Evolutionary conservation across 208 protist genomes (phyloP), one percentile per base, ranked within the genome.

Genomic region (Crithidia sp.): DNA sequence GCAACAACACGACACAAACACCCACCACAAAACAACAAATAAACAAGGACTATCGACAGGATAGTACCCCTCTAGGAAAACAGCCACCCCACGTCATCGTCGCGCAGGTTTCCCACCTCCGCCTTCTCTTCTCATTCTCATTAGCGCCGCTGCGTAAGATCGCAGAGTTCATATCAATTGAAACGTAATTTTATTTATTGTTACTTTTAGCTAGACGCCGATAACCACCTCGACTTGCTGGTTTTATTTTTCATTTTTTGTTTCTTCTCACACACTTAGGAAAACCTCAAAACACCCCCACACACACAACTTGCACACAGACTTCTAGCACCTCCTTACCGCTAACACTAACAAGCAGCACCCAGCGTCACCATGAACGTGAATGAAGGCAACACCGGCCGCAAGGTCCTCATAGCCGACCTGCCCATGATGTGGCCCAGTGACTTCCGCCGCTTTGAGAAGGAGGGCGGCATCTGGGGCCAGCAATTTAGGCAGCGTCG

Each of bases 391-490:
- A 81, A 83, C 41, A 71, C 69, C 41, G 76, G 68, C 60, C 56
- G 60, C 53, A 91, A 84, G 71, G 83, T 92, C 54, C 71, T 96
- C 17, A 83, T 97, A 67, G 90, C 90, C 0, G 88, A 96, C 57
- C 83, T 96, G 44, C 93, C 91, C 13, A 93, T 94, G 85, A 97
- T 97, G 93, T 94, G 85, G 74, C 87, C 89, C 7, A 76, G 67
- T n/a, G 93, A 97, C 68, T 79, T 91, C 50, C 70, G 73, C 63
- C 87, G 88, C 52, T 96, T 97, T 70, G 93, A 97, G 76, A 73
- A 80, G 62, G 90, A 95, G 45, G 91, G 89, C 45, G 91, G 91
- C 28, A 70, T 96, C 16, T 97, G 90, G 89, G 93, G 91, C 12
- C 41, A 82, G 40, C 93, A 96, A 82, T 88, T 85, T 62, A 40